These are phyloP conservation scores for Phaeosphaeriaceae sp. DNA, from an alignment of 2,329 filamentous ascomycete species.

Conservation along the genomic window DNA sequence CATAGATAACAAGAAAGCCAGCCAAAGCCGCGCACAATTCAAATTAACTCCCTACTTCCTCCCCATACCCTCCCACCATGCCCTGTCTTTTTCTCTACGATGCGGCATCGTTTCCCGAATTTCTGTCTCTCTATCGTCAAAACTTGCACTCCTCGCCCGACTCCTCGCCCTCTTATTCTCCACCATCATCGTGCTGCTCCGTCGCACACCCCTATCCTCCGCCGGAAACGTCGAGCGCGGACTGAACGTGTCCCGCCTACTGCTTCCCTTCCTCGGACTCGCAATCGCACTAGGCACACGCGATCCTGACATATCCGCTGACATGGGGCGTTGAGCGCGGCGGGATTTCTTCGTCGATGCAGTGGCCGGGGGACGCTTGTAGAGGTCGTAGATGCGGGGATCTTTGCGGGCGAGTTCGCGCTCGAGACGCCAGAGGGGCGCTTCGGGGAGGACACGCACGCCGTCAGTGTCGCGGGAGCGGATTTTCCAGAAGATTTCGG, in stretches of 20 bases:
- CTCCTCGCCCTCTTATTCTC: slow-evolving; percentile 24
- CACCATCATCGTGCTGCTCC: slow-evolving; percentile 17
- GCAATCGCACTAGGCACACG: slow-evolving; percentile 11
- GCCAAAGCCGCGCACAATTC: neutral
- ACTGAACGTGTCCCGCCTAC: slow-evolving; percentile 30
- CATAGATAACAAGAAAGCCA: neutral
- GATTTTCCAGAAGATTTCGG: slow-evolving; percentile 54
- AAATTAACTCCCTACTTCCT: slow-evolving; percentile 7
- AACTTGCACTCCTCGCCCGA: slow-evolving; percentile 32
- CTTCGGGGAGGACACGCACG: slow-evolving; percentile 52
- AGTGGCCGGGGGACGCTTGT: slow-evolving; percentile 45
- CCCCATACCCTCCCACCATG: slow-evolving; percentile 46
- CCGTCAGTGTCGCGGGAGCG: slow-evolving; percentile 45
- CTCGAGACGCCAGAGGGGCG: slow-evolving; percentile 54
- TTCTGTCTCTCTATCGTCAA: slow-evolving; percentile 40
- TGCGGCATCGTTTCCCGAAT: slow-evolving; percentile 44
- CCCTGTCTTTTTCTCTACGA: slow-evolving; percentile 38
- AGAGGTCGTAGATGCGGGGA: slow-evolving; percentile 51
- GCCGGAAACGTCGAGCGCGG: slow-evolving; percentile 29
- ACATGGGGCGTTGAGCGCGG: slow-evolving; percentile 16
- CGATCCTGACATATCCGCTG: slow-evolving; percentile 18
- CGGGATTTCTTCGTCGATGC: slow-evolving; percentile 21
- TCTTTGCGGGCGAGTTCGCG: slow-evolving; percentile 52
- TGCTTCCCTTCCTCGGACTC: slow-evolving; percentile 8
- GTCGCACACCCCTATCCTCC: slow-evolving; percentile 15